Evolutionary conservation across 1,284 basidiomycete genomes (phyloP), one percentile per base, ranked within the genome.

Genomic region (Fomitiporia mediterranea): DNA sequence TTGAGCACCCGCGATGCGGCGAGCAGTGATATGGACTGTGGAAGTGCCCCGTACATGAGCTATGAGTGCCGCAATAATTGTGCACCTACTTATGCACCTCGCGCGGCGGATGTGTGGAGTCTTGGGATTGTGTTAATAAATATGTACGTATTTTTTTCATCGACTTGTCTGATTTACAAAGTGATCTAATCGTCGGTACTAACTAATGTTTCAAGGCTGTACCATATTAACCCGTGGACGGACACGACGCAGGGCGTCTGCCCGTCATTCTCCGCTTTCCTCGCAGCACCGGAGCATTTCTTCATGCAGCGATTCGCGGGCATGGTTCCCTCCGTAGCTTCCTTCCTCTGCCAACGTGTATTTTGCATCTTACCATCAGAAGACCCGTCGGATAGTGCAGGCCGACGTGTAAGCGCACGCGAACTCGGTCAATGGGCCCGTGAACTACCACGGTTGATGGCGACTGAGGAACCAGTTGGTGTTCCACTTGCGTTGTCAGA

Each of bases 1-100:
- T 74, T 99, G 35, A 94, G 94, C 6, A 98, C 95, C 0, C 89
- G 83, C 9, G 93, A 98, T 65, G 72, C 82, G 60, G 84, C 90
- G 58, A 94, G 91, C 61, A 86, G 90, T 59, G 96, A 99, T 72
- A 95, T 99, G 81, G 95, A 98, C 69, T 99, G 97, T 72, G 96
- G 96, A 56, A 96, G 92, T 71, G 94, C 95, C 60, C 96, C 96
- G 0, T 99, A 99, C 74, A 98, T 99, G 96, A 95, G 94, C 65
- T 98, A 89, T 70, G 91, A 99, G 78, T 98, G 96, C 73, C 89
- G 94, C 70, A 98, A 99, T 79, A 98, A 98, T 72, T 78, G 96
- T 62, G 89, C 91, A 28, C 91, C 93, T 59, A 90, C 87, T 48
- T 99, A 99, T 76, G 83, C 86, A 63, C 94, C 96, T 55, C 89